Conservation (phyloP, 495 filamentous ascomycete species). For the Hypoxylon subgilvum region DNA sequence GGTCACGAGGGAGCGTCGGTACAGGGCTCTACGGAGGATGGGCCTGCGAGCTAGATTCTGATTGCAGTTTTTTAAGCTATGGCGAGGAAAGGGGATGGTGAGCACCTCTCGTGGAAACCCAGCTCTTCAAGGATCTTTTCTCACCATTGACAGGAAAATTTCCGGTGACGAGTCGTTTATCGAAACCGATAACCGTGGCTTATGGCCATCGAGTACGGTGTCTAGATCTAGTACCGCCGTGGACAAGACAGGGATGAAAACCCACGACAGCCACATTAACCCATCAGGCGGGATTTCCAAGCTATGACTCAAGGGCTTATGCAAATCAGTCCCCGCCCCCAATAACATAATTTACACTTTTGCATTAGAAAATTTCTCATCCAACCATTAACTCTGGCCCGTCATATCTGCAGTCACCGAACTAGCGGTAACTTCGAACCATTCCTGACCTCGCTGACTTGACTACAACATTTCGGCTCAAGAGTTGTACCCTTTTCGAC, state of each 20-base stretch:
- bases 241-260: conserved; percentile 1
- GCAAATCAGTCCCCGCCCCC: not conserved
- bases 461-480: not conserved
- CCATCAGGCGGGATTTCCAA: conserved; percentile 21
- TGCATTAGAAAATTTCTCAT: not conserved
- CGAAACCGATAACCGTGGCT: conserved; percentile 30
- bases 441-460: not conserved
- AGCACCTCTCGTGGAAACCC: conserved; percentile 46
- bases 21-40: conserved; percentile 81
- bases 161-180: conserved; percentile 76
- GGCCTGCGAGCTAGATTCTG: conserved; percentile 78
- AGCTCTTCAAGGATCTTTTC: conserved; percentile 23
- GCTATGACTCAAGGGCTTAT: conserved; percentile 16
- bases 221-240: conserved; percentile 2
- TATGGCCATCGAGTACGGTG: conserved; percentile 18
- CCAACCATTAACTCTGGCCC: no score
- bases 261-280: conserved; percentile 8
- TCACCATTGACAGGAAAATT: conserved; percentile 65
- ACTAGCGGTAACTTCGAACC: no score
- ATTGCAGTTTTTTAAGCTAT: conserved; percentile 76
- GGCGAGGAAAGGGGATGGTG: conserved; percentile 92
- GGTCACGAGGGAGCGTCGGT: conserved; percentile 62
- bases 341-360: not conserved
- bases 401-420: no score
- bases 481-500: not conserved